A percentile compares a stretch with the other conserved stretches of the same genome.
phyloP scores from a whole-genome alignment of 192 early-diverging fungal genomes.

The Dissophora globulifera region DNA sequence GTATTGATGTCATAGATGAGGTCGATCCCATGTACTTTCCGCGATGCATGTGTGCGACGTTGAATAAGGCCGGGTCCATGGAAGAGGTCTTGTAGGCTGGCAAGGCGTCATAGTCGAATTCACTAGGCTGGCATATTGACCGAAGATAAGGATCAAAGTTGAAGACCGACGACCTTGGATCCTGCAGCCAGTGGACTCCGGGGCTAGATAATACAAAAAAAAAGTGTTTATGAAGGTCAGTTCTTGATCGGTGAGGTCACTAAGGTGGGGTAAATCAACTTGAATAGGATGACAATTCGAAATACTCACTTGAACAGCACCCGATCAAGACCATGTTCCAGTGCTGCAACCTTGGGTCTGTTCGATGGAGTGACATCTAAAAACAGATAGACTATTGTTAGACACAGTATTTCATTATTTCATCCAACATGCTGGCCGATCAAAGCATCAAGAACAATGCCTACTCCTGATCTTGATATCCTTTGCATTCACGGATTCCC shows the following conservation, averaged over 20 bases:
- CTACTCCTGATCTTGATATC: conserved; percentile 38
- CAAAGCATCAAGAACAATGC: background rate
- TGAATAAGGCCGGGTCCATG: conserved; percentile 66
- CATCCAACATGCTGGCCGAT: background rate
- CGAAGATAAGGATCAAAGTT: conserved; percentile 87
- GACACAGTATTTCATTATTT: background rate
- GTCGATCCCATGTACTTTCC: conserved; percentile 86
- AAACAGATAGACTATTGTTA: too few species aligned
- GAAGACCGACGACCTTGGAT: conserved; percentile 76
- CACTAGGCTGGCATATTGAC: conserved; percentile 77
- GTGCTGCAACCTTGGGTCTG: conserved; percentile 44
- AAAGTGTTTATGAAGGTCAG: too few species aligned
- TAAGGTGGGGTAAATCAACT: too few species aligned
- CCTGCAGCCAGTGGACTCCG: conserved; percentile 84
- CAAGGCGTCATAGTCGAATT: conserved; percentile 85
- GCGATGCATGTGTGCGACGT: conserved; percentile 59
- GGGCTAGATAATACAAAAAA: too few species aligned
- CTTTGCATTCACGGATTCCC: conserved; percentile 43
- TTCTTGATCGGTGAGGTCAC: too few species aligned
- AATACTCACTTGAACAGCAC: conserved; percentile 70
- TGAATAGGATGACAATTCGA: too few species aligned
- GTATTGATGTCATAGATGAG: conserved; percentile 81
- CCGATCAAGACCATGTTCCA: conserved; percentile 73
- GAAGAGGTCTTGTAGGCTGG: conserved; percentile 86
- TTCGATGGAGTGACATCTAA: conserved; percentile 36